Evolutionary conservation across 495 filamentous ascomycete species (phyloP), one percentile per base, ranked within the genome.

Genomic region (Ascobolus immersus): DNA sequence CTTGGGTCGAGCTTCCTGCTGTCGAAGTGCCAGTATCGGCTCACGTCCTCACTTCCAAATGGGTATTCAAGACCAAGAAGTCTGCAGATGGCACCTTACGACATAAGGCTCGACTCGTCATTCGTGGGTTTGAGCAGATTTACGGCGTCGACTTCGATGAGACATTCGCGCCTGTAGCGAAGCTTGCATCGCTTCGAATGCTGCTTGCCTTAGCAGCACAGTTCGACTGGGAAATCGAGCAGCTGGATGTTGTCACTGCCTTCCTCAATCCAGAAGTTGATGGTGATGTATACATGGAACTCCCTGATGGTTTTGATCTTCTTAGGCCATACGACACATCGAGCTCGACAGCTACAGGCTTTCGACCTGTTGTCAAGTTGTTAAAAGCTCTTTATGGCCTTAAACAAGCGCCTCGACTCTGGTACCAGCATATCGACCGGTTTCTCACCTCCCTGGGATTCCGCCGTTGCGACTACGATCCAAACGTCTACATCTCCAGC

Each of bases 91-190:
- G 23, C 0, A 30, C n/a, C 2, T 10, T 21, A 0, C 22, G 38
- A 5, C 51, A 40, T 25, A 51, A 51, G 28, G 48, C 44, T 5
- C 12, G 39, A 22, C 21, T 44, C 10, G 41, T 51, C 2, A 33
- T 33, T 15, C 38, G 39, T 35, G 48, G 48, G 12, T 48, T 37
- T 17, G 27, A 33, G 5, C 41, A 52, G 37, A 23, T 39, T 3
- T 26, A 38, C 7, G 48, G 47, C 12, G 17, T 45, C n/a, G 47
- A 51, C 21, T 51, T 38, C 26, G 34, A 39, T 15, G 41, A 51
- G 9, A 48, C 41, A 2, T 52, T 51, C 33, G 38, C 39, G 7
- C 39, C 44, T 13, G 39, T 41, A 12, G 39, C 30, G n/a, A 26
- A 27, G 12, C 32, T 28, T 7, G 34, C 27, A 20, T 26, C 38